Evolutionary conservation across 2,329 filamentous ascomycete species (phyloP), one percentile per base, ranked within the genome.

Genomic region (Pseudopyrenochaeta lycopersici): DNA sequence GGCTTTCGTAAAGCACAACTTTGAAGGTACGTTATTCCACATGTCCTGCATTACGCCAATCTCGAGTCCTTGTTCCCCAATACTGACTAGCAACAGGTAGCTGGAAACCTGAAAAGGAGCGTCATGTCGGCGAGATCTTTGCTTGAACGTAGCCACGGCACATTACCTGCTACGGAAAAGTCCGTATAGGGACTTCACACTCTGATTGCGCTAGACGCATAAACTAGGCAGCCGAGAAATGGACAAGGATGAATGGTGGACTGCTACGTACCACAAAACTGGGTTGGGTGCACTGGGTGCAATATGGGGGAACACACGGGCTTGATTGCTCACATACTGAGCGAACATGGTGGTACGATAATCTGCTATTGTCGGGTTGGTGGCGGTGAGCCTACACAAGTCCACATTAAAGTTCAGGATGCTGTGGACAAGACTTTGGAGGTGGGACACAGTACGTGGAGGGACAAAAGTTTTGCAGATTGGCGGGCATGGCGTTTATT

Each of bases 1-100:
- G 91, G 95, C 95, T 1, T 98, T 96, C 81, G 95, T 99, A 56
- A 93, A 95, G 79, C 95, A 99, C 78, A 88, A 92, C 49, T 99
- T 99, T 75, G 91, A 96, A 81, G 95, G 94, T 96, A 80, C 63
- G 84, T 75, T 45, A 31, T 52, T 39, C 36, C 54, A 42, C 31
- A 44, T 18, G 40, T 23, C 50, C 43, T 35, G 15, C 29, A 41
- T 48, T 49, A 44, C 27, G 52, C 15, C 29, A 23, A 32, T 30
- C 15, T 47, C 36, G 45, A 43, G 33, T 58, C 40, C 36, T 29
- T 43, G 47, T 52, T 39, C 47, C 38, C 48, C 38, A 47, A 60
- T 62, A 58, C 67, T 75, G 46, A 75, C 63, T 49, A 46, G 42
- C 15, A 36, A 49, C 38, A 75, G 72, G 72, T 23, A 72, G 70